These are phyloP conservation scores for Neoboletus brunneissimus DNA, from an alignment of 768 basidiomycete species.

Conservation along the genomic window DNA sequence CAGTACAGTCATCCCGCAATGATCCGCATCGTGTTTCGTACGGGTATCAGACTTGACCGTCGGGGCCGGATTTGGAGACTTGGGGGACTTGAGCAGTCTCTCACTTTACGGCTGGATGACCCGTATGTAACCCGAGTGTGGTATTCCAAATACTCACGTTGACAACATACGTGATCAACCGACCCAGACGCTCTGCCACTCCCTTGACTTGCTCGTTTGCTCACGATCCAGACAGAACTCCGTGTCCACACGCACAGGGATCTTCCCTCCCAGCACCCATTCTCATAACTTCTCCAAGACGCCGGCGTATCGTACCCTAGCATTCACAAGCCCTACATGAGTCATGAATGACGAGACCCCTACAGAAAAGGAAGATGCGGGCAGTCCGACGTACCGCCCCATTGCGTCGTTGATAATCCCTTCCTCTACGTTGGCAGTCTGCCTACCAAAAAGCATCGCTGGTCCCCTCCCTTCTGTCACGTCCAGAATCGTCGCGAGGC, in stretches of 20 bases:
- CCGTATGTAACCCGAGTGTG: too few species aligned
- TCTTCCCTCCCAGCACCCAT: neutral
- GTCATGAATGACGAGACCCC: neutral
- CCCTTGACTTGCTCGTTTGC: neutral
- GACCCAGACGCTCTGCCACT: conserved; percentile 3
- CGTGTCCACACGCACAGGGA: neutral
- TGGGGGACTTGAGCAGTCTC: too few species aligned
- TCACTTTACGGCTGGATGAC: too few species aligned
- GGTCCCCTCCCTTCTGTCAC: neutral
- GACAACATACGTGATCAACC: neutral
- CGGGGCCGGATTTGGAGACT: too few species aligned
- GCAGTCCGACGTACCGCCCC: neutral
- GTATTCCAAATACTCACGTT: too few species aligned
- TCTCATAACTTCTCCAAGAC: conserved; percentile 5
- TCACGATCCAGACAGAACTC: neutral
- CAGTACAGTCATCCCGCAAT: neutral
- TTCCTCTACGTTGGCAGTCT: neutral
- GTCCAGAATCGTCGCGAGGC: neutral
- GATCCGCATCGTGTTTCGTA: too few species aligned
- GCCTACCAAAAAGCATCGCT: neutral
- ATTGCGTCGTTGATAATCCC: neutral
- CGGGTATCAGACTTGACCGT: too few species aligned
- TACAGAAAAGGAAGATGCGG: too few species aligned
- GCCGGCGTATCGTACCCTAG: conserved; percentile 2
- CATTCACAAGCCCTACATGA: neutral